Evolutionary conservation across 768 basidiomycete genomes (phyloP), one percentile per base, ranked within the genome.

Genomic region (Psilocybe cubensis): DNA sequence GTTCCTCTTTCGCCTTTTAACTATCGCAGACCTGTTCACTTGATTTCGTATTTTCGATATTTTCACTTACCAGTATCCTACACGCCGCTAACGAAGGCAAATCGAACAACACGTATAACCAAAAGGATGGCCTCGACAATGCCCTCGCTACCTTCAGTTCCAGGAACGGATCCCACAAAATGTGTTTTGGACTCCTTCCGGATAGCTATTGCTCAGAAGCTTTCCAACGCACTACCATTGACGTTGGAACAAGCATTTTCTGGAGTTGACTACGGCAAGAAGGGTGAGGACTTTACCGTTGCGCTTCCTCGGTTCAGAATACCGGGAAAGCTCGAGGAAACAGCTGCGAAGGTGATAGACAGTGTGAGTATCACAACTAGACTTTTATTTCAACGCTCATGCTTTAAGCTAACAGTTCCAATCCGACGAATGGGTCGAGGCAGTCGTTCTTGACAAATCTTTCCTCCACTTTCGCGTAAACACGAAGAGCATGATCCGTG

Each of bases 291-390:
- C 74, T 94, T 97, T 64, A 90, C 91, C 0, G 84, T 98, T 18
- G 94, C 96, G 0, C 72, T 98, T 47, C 92, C 95, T n/a, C 84
- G 96, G 60, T 98, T 96, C 76, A 81, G 92, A 54, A 76, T 96
- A 23, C 87, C 88, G 7, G 94, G 86, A 18, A 94, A 94, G 68
- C 81, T 90, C 0, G 90, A 94, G 41, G 88, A 89, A 28, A 78
- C 90, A 17, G 94, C 90, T 0, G 76, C 82, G 49, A 83, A 84
- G 68, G 88, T 98, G 33, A 77, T 88, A n/a, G 82, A 79, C 33
- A 79, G 86, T 67, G 95, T 94, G 61, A 65, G 85, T 29, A n/a
- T 40, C 18, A 28, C 28, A 24, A 29, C 10, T 4, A 17, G 8
- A 6, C 31, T 45, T 14, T 40, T 31, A 48, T 20, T 29, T 27